Evolutionary conservation across 1,284 basidiomycete genomes (phyloP).

Genomic region (Irpex sp.): DNA sequence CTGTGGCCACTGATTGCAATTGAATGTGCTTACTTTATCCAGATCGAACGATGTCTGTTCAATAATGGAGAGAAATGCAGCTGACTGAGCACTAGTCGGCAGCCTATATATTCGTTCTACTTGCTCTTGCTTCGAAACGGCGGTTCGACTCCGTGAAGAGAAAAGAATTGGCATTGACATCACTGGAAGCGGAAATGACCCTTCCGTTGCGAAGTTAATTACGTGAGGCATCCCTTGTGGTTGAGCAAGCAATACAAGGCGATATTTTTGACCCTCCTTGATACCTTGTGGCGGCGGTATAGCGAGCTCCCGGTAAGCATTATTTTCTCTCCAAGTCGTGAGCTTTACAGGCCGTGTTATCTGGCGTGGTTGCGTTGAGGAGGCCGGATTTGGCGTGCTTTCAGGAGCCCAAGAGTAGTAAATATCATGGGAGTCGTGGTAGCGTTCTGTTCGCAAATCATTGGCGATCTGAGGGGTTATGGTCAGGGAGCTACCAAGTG

Average conservation of each 20-base stretch:
- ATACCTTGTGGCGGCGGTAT: slow-evolving; percentile 58
- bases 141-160: slow-evolving; percentile 23
- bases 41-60: slow-evolving; percentile 87
- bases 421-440: slow-evolving; percentile 43
- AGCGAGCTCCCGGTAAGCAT: slow-evolving; percentile 69
- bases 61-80: slow-evolving; percentile 44
- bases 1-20: not conserved
- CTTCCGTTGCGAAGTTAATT: slow-evolving; percentile 31
- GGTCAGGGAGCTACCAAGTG: slow-evolving; percentile 37
- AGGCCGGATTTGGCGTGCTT: slow-evolving; percentile 9
- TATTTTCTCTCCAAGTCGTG: slow-evolving; percentile 63
- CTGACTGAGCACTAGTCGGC: slow-evolving; percentile 17
- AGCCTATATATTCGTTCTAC: slow-evolving; percentile 61
- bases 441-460: slow-evolving; percentile 72
- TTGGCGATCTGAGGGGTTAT: slow-evolving; percentile 78
- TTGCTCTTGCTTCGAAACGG: slow-evolving; percentile 60
- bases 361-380: slow-evolving; percentile 4
- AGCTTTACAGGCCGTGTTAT: slow-evolving; percentile 53
- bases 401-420: slow-evolving; percentile 30
- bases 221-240: slow-evolving; percentile 24
- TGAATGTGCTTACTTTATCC: slow-evolving; percentile 67
- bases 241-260: slow-evolving; percentile 52
- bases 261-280: slow-evolving; percentile 55
- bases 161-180: slow-evolving; percentile 66
- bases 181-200: slow-evolving; percentile 50